Percentiles rank a stretch among this genome's conserved stretches.
phyloP scores from a whole-genome alignment of 768 basidiomycete genomes.

The Hericium alpestre region DNA sequence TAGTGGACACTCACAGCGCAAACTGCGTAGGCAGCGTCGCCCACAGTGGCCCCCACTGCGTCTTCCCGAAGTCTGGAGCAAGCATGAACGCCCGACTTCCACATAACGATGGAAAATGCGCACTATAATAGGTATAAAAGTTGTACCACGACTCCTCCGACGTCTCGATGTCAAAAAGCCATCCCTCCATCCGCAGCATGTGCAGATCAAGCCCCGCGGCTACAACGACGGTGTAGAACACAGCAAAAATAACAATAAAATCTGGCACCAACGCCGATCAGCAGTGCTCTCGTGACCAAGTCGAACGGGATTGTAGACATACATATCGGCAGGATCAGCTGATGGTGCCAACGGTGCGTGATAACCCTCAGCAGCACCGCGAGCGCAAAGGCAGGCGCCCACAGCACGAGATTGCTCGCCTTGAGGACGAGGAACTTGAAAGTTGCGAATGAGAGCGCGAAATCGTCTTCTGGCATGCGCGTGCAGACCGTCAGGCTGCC shows the following conservation, averaged over 20 bases:
- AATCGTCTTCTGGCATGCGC: constrained; percentile 69
- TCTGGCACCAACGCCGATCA: constrained; percentile 33
- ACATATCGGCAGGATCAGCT: constrained; percentile 87
- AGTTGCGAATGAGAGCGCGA: constrained; percentile 54
- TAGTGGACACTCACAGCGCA: constrained; percentile 55
- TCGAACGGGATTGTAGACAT: constrained; percentile 24
- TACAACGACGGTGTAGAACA: constrained; percentile 76
- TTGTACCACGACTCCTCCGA: constrained; percentile 61
- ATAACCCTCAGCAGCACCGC: constrained; percentile 72
- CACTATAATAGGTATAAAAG: constrained; percentile 76
- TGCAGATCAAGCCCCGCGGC: constrained; percentile 51
- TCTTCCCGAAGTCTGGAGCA: constrained; percentile 44
- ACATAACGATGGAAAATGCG: constrained; percentile 9
- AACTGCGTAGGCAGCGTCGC: constrained; percentile 88
- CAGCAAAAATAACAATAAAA: constrained; percentile 65
- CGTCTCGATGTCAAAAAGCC: constrained; percentile 73
- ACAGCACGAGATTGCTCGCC: constrained; percentile 53
- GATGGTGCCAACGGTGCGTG: constrained; percentile 73
- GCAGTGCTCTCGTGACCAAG: background rate
- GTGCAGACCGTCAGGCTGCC: constrained; percentile 73
- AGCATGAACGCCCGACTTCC: background rate
- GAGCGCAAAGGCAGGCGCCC: constrained; percentile 69
- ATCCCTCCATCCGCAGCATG: constrained; percentile 53
- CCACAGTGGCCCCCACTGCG: constrained; percentile 61
- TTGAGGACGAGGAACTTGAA: constrained; percentile 56